Evolutionary conservation across 2,329 filamentous ascomycete genomes (phyloP), one percentile per base, ranked within the genome.

Genomic region (Dothidotthia symphoricarpi): DNA sequence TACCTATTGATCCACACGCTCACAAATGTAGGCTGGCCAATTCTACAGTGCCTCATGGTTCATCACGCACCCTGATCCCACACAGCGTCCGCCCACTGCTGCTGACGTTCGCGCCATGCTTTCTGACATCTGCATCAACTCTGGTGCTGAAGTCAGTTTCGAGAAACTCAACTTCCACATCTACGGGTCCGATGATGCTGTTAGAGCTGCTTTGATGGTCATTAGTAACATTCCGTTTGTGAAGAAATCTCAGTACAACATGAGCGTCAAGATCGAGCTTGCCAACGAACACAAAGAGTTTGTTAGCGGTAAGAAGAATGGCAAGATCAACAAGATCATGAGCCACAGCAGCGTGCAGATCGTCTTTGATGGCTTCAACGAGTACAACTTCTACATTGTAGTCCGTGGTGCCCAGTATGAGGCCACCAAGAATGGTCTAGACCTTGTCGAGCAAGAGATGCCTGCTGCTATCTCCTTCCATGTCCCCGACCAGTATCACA

Each of bases 261-360:
- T 98, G 64, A 83, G 90, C 39, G 91, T 98, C 63, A 97, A 97
- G 75, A 95, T 98, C 47, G 93, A 98, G 73, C 83, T 98, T 39
- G 93, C 93, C 60, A 97, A 97, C 62, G 93, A 98, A 72, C 93
- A 98, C 75, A 98, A 98, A 69, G 93, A 98, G 63, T 98, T 98
- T 64, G 93, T 98, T 40, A 96, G 90, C 55, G 93, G 93, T 55
- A 98, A 98, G 77, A 98, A 98, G 76, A 98, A 98, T 59, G 93
- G 93, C 69, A 98, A 98, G 74, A 98, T 98, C 70, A 98, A 98
- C 77, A 98, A 98, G 76, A 98, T 98, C 61, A 98, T 98, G 93
- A 93, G 91, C 16, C 91, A 97, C 69, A 96, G 90, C 76, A 96
- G 94, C 57, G 93, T 98, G 10, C 93, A 98, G 70, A 97, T 98